A percentile compares a stretch with the other conserved stretches of the same genome.
phyloP scores from a whole-genome alignment of 2,329 filamentous ascomycete genomes.

The Berkeleyomyces rouxiae region DNA sequence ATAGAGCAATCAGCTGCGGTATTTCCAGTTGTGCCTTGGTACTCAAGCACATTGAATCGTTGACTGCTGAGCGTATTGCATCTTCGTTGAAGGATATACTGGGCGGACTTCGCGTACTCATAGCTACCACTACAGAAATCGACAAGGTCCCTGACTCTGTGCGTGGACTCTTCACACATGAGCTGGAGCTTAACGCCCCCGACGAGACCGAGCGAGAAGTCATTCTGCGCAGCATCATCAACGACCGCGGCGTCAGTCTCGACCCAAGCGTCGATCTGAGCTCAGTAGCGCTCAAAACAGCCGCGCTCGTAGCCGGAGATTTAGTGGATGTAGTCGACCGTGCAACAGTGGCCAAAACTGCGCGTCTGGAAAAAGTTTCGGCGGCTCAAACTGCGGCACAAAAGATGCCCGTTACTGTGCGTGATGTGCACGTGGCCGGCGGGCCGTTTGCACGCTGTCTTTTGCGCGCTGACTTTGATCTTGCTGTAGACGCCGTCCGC shows the following conservation, averaged over 20 bases:
- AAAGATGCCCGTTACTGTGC: conserved; percentile 37
- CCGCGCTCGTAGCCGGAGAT: conserved; percentile 85
- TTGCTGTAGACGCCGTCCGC: conserved; percentile 84
- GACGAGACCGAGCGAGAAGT: conserved; percentile 85
- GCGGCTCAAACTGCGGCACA: conserved; percentile 24
- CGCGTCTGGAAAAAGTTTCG: conserved; percentile 48
- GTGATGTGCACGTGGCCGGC: conserved; percentile 78
- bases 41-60: conserved; percentile 76
- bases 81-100: conserved; percentile 71
- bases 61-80: conserved; percentile 82
- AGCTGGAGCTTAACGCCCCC: conserved; percentile 82
- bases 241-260: conserved; percentile 58
- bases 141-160: conserved; percentile 88
- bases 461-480: conserved; percentile 69
- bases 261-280: conserved; percentile 71
- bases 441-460: conserved; percentile 64
- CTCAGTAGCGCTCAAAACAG: conserved; percentile 82
- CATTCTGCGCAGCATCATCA: conserved; percentile 63
- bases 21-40: conserved; percentile 67
- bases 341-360: conserved; percentile 59
- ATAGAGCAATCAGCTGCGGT: conserved; percentile 78
- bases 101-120: conserved; percentile 60
- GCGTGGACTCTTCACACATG: conserved; percentile 82
- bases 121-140: conserved; percentile 88
- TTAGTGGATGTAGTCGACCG: conserved; percentile 87